phyloP scores from a whole-genome alignment of 2,329 filamentous ascomycete genomes.

The Aspergillus cejpii region DNA sequence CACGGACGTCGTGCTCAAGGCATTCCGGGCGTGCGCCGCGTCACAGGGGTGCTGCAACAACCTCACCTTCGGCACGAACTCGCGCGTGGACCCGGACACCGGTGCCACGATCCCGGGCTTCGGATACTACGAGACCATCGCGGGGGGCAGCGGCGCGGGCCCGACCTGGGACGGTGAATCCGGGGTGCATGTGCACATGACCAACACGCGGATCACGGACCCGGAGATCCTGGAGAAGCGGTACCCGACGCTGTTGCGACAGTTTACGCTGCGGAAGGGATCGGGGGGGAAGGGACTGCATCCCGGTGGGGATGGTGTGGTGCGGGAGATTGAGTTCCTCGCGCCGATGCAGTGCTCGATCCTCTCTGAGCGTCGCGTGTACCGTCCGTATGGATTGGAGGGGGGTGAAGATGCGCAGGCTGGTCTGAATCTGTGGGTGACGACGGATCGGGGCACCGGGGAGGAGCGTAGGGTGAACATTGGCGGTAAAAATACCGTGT shows the following conservation, averaged over 20 bases:
- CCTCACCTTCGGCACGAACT: conserved; percentile 69
- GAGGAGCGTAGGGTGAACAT: conserved; percentile 52
- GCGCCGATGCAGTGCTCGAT: conserved; percentile 75
- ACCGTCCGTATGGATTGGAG: conserved; percentile 72
- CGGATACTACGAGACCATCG: conserved; percentile 84
- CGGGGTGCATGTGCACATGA: conserved; percentile 80
- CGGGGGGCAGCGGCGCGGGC: conserved; percentile 70
- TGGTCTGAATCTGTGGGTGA: conserved; percentile 82
- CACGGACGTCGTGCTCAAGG: conserved; percentile 74
- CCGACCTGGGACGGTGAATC: conserved; percentile 68
- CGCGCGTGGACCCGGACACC: conserved; percentile 55
- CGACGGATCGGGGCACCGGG: conserved; percentile 56
- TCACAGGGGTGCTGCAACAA: conserved; percentile 79
- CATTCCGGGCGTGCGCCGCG: conserved; percentile 72
- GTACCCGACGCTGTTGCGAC: conserved; percentile 67
- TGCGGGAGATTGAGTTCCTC: conserved; percentile 77
- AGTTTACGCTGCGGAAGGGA: conserved; percentile 61
- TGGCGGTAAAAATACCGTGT: conserved; percentile 57
- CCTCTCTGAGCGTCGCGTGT: conserved; percentile 67
- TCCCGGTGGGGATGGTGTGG: conserved; percentile 66
- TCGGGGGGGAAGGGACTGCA: conserved; percentile 63
- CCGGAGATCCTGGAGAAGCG: conserved; percentile 73
- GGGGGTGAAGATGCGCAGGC: conserved; percentile 73
- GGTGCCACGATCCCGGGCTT: conserved; percentile 62
- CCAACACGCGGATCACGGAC: conserved; percentile 80